Evolutionary conservation across 345 rosid genomes (phyloP), one percentile per base, ranked within the genome.

Genomic region (Clarkia xantiana): DNA sequence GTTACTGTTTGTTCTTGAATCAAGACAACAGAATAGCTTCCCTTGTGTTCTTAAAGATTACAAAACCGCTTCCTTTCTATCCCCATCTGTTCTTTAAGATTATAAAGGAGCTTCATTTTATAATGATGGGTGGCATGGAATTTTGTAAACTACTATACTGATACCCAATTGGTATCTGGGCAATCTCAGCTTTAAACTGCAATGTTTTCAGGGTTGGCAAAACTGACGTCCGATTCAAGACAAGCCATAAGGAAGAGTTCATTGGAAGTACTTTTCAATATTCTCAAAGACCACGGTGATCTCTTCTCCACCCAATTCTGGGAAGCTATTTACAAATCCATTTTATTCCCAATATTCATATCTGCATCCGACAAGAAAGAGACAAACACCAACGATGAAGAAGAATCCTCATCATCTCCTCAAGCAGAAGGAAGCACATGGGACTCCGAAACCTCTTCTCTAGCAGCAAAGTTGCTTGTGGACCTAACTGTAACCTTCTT

Each of bases 271-370:
- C 86, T 90, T 62, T 86, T 90, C 65, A 79, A 83, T 70, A 86
- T 90, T 65, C 70, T 90, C n/a, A 86, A 76, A 68, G 95, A 90
- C 68, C 97, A 90, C 52, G 97, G 97, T 45, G 86, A 81, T 73
- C 79, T 85, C 41, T 90, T 90, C 77, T 79, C 95, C n/a, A 66
- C 49, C 43, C 64, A 76, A 36, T 81, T 86, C 62, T 86, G 91
- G 95, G 55, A 54, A 38, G 69, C 70, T 45, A 62, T 90, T 70
- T 79, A 76, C 61, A 64, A 59, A 53, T 74, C 81, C 53, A 70
- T 76, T 47, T 62, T 90, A 45, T 65, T 76, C 47, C 88, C 95
- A 25, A 74, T 83, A 68, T 90, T 79, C 63, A 67, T 57, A 65
- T 40, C 71, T 42, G 54, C 55, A 42, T 49, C 65, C 55, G 71